phyloP scores from a whole-genome alignment of 371 early-diverging fungal genomes.

The Umbelopsis sp. region DNA sequence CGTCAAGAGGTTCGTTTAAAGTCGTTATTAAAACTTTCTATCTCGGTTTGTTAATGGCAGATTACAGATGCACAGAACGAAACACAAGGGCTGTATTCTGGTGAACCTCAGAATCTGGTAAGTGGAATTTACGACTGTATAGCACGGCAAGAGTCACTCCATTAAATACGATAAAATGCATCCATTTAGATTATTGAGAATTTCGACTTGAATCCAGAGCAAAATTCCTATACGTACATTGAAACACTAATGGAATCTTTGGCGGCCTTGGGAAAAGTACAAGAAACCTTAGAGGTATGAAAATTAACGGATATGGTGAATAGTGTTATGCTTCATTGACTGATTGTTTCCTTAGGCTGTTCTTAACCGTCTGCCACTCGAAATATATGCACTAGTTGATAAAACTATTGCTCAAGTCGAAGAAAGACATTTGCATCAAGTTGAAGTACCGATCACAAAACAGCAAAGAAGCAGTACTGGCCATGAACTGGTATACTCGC shows the following conservation, averaged over 20 bases:
- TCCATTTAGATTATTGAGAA: constrained; percentile 67
- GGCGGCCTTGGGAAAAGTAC: constrained; percentile 74
- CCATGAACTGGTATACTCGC: constrained; percentile 41
- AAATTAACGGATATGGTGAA: neutral
- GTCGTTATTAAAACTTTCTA: neutral
- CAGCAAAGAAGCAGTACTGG: neutral
- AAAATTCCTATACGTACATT: constrained; percentile 90
- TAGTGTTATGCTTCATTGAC: neutral
- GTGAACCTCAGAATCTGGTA: constrained; percentile 45
- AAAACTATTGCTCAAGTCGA: constrained; percentile 86
- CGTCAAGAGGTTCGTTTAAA: neutral
- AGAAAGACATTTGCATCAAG: constrained; percentile 55
- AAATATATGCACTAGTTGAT: constrained; percentile 88
- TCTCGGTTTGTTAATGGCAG: neutral
- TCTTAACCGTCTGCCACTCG: constrained; percentile 73
- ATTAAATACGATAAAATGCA: neutral
- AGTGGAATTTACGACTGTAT: neutral
- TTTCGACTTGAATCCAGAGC: constrained; percentile 80
- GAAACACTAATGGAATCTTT: constrained; percentile 85
- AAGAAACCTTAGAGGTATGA: constrained; percentile 75
- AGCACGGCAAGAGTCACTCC: neutral
- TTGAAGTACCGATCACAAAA: neutral
- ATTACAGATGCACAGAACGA: neutral
- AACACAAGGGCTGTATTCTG: constrained; percentile 41
- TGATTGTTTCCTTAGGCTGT: constrained; percentile 53